phyloP scores from a whole-genome alignment of 257 asterid genomes.

The Solanum stenotomum region DNA sequence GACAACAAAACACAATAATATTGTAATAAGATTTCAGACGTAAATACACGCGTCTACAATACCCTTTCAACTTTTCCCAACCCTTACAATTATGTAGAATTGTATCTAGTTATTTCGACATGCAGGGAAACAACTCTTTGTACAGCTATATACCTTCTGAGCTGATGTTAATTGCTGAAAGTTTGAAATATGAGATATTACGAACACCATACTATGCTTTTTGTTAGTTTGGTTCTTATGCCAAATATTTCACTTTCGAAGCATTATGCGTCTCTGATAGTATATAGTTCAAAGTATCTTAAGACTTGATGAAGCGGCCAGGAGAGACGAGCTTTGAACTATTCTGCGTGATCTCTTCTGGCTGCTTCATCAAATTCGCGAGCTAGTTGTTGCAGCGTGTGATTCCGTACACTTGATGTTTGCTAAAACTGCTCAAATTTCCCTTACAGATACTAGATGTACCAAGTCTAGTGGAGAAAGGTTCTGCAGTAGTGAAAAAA shows the following conservation, averaged over 20 bases:
- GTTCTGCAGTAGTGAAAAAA: constrained; percentile 67
- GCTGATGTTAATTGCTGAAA: not conserved
- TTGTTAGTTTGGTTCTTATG: not conserved
- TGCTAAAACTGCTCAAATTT: not conserved
- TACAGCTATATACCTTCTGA: not conserved
- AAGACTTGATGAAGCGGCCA: not conserved
- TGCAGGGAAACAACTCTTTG: not conserved
- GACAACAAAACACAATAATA: not conserved
- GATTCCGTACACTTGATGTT: not conserved
- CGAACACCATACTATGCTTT: not conserved
- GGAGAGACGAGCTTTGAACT: not conserved
- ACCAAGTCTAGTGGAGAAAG: constrained; percentile 78
- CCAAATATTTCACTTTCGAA: not conserved
- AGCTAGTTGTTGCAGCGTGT: not conserved
- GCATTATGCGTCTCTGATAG: not conserved
- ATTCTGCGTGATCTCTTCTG: not conserved
- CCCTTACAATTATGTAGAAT: not conserved
- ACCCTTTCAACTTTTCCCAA: not conserved
- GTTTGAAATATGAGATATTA: not conserved
- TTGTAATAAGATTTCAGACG: not conserved
- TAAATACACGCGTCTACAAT: too few relatives aligned
- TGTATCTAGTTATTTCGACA: not conserved
- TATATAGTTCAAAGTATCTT: not conserved
- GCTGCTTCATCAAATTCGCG: too few relatives aligned
- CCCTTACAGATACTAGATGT: constrained; percentile 56